Percentiles rank a stretch among this genome's conserved stretches.
These are phyloP conservation scores for Candida sanyaensis DNA, from an alignment of 1,139 yeast genomes.

Conservation along the genomic window DNA sequence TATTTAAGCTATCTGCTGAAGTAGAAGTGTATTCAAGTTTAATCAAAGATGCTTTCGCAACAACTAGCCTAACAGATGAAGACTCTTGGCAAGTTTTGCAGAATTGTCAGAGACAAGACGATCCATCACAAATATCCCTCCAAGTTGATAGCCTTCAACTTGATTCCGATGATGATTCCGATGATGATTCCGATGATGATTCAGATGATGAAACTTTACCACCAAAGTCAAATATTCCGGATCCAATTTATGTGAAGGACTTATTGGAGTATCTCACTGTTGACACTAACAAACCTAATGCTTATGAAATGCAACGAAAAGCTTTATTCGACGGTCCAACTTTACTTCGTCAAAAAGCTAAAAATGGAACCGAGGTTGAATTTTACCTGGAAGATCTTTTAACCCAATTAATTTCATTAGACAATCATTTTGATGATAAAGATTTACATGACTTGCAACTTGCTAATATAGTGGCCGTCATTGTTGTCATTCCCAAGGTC, in stretches of 20 bases:
- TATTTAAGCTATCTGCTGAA: conserved; percentile 36
- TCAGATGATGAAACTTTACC: conserved; percentile 53
- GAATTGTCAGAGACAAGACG: conserved; percentile 10
- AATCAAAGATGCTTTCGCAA: not conserved
- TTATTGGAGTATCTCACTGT: conserved; percentile 53
- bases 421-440: conserved; percentile 49
- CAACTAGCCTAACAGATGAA: not conserved
- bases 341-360: conserved; percentile 53
- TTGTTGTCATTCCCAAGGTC: conserved; percentile 47
- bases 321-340: conserved; percentile 58
- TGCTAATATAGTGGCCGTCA: conserved; percentile 52
- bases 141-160: conserved; percentile 3
- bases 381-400: conserved; percentile 51
- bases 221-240: conserved; percentile 33
- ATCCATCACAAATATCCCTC: not conserved
- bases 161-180: conserved; percentile 42
- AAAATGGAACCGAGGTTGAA: conserved; percentile 55
- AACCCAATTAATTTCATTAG: conserved; percentile 45
- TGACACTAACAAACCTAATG: conserved; percentile 44
- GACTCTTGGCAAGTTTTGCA: conserved; percentile 19
- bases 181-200: too few species aligned
- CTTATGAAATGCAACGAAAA: conserved; percentile 51
- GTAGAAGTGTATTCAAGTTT: conserved; percentile 10
- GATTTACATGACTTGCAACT: conserved; percentile 54
- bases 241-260: conserved; percentile 66